Conservation (phyloP, 306 rosid genomes). For the Leucaena leucocephala region DNA sequence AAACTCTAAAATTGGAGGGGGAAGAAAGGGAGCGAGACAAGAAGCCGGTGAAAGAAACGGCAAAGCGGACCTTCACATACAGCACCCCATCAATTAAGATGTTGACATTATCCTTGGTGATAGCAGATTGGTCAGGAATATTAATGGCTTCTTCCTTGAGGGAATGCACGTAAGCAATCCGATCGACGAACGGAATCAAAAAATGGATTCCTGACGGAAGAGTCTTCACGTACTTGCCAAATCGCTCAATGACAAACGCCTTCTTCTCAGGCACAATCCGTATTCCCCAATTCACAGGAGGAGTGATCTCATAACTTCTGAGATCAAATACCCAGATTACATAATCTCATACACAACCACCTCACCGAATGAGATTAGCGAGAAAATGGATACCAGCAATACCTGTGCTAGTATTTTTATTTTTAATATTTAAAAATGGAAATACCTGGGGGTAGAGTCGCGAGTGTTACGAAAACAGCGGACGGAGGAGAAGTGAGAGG, state of each 20-base stretch:
- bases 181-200: slow-evolving; percentile 79
- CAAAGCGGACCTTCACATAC: slow-evolving; percentile 67
- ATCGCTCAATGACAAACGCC: slow-evolving; percentile 86
- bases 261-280: slow-evolving; percentile 96
- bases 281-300: slow-evolving; percentile 90
- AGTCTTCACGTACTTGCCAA: slow-evolving; percentile 85
- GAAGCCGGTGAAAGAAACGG: background rate
- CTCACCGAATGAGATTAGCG: background rate
- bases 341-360: background rate
- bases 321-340: slow-evolving; percentile 3
- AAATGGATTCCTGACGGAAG: slow-evolving; percentile 90
- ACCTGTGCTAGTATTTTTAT: background rate
- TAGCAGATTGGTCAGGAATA: slow-evolving; percentile 84
- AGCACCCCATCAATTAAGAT: slow-evolving; percentile 90
- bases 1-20: slow-evolving; percentile 1
- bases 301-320: slow-evolving; percentile 64
- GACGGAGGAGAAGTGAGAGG: slow-evolving; percentile 43
- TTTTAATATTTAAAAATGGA: background rate
- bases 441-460: slow-evolving; percentile 54
- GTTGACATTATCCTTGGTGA: slow-evolving; percentile 87
- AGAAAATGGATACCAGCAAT: background rate
- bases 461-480: slow-evolving; percentile 63
- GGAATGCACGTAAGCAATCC: slow-evolving; percentile 87
- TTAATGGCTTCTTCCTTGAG: slow-evolving; percentile 87
- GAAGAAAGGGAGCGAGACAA: background rate